Percentiles rank a stretch among this genome's conserved stretches.
Evolutionary conservation across 2,329 filamentous ascomycete species (phyloP).

Genomic region (Claviceps africana): DNA sequence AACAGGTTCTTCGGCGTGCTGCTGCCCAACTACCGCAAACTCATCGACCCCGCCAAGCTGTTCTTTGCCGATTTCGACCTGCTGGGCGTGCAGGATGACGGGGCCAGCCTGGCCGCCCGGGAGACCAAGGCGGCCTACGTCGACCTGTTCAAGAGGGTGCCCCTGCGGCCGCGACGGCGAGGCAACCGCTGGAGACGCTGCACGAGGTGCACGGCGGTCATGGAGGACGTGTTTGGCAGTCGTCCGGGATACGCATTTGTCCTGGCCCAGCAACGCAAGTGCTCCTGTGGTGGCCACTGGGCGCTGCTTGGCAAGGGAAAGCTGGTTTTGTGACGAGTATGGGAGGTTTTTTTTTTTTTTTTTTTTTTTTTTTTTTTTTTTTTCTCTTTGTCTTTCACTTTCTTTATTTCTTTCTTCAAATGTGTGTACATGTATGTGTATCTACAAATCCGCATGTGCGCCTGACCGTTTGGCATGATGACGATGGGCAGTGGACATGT

Average conservation of each 20-base stretch:
- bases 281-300: slow-evolving; percentile 41
- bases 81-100: slow-evolving; percentile 50
- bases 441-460: too few relatives aligned
- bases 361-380: background rate
- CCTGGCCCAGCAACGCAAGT: slow-evolving; percentile 39
- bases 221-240: slow-evolving; percentile 41
- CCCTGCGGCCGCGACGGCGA: slow-evolving; percentile 26
- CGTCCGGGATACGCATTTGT: slow-evolving; percentile 40
- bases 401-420: background rate
- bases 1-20: slow-evolving; percentile 49
- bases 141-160: slow-evolving; percentile 45
- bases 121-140: slow-evolving; percentile 27
- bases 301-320: slow-evolving; percentile 26
- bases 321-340: slow-evolving; percentile 8
- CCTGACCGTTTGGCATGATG: too few relatives aligned
- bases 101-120: slow-evolving; percentile 28
- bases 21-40: slow-evolving; percentile 41
- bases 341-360: background rate
- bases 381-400: background rate
- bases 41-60: slow-evolving; percentile 51
- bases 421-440: too few relatives aligned
- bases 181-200: slow-evolving; percentile 23
- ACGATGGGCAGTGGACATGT: too few relatives aligned
- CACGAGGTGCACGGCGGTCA: slow-evolving; percentile 49
- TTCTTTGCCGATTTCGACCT: slow-evolving; percentile 61